Evolutionary conservation across 192 early-diverging fungal genomes (phyloP), one percentile per base, ranked within the genome.

Genomic region (Backusella psychrophila): DNA sequence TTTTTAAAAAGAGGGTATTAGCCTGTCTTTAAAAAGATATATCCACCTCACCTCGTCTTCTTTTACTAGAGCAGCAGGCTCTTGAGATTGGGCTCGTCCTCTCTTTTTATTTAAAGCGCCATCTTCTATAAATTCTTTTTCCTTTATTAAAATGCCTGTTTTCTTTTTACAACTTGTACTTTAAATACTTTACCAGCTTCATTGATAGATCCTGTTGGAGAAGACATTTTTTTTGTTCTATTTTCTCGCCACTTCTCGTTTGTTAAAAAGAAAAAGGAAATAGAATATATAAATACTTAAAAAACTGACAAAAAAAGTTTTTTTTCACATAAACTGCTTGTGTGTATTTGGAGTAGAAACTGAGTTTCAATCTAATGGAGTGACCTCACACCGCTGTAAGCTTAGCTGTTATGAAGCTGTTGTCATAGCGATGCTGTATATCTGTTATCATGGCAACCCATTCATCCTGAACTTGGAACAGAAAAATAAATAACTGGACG

Each of bases 21-120:
- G 3, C 12, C 3, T 44, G 39, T 19, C 1, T 31, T 35, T 49
- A 72, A 56, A 36, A 66, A 29, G 29, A 8, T 33, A 17, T 66
- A 67, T 63, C 38, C 63, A 66, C 29, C 41, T 41, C 42, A 23
- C 63, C 8, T 75, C 39, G 23, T 67, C 53, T 73, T 33, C 72
- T 59, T 35, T 52, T 38, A 36, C 26, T 35, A 41, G 14, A 35
- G 52, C 12, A 65, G 14, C 71, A 72, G 80, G 80, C 41, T 81
- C 80, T 52, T 78, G 76, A 39, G 80, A 81, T 72, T 77, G 76
- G 11, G 80, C 80, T 46, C 80, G 72, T 26, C 73, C 80, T 72
- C 80, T 69, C 69, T 81, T 81, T 66, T 77, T 77, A 21, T 72
- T 75, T 12, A 68, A 63, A 26, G 69, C 46, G 72, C 44, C 59